Conservation (phyloP, 2,329 filamentous ascomycete genomes). For the Hymenoscyphus infarciens region DNA sequence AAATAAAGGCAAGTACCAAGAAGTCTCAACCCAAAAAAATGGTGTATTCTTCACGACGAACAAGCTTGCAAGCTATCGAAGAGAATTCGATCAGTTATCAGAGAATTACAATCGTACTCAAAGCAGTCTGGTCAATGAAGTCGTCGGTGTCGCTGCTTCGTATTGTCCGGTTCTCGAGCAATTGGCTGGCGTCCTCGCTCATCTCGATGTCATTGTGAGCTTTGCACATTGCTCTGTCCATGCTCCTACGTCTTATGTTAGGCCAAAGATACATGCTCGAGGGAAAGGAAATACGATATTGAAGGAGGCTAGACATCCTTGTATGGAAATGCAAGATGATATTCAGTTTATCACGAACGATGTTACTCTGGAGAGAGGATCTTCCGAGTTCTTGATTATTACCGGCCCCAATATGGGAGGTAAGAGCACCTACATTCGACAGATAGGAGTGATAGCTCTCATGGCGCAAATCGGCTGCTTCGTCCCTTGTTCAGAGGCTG, state of each 20-base stretch:
- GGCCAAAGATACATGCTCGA: conserved; percentile 84
- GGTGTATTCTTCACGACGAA: conserved; percentile 96
- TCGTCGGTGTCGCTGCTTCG: conserved; percentile 87
- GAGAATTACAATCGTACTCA: conserved; percentile 95
- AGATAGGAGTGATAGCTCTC: conserved; percentile 92
- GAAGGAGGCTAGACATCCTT: conserved; percentile 92
- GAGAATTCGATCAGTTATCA: conserved; percentile 91
- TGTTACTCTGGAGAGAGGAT: conserved; percentile 71
- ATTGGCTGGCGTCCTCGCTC: conserved; percentile 81
- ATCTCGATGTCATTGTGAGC: conserved; percentile 91
- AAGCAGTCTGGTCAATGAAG: conserved; percentile 83
- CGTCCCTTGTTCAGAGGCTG: conserved; percentile 85
- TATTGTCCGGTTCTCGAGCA: conserved; percentile 92
- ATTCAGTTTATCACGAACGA: conserved; percentile 99
- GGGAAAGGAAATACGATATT: conserved; percentile 85
- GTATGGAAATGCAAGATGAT: conserved; percentile 98
- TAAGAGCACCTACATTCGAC: conserved; percentile 96
- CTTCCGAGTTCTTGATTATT: conserved; percentile 71
- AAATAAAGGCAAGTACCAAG: conserved; percentile 84
- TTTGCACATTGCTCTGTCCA: conserved; percentile 92
- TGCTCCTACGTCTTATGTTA: conserved; percentile 85
- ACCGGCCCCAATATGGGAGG: conserved; percentile 99
- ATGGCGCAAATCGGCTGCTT: conserved; percentile 98
- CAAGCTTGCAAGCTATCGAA: conserved; percentile 71
- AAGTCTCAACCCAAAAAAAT: conserved; percentile 98